Evolutionary conservation across 1,284 basidiomycete genomes (phyloP).

Genomic region (Cryptococcus floricola): DNA sequence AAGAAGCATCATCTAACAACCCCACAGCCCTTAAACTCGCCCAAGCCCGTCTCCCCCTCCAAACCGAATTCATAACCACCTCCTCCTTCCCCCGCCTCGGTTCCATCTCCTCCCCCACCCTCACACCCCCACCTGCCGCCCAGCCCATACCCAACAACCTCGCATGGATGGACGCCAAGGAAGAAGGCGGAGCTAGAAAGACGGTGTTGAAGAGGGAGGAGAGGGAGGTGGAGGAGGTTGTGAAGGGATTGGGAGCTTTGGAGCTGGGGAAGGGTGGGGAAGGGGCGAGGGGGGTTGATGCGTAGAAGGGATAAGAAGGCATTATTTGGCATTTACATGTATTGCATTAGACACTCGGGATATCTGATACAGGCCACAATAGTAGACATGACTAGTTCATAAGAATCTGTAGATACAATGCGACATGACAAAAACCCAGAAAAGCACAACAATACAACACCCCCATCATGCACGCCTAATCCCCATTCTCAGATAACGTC

Average conservation of each 20-base stretch:
- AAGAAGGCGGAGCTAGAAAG: constrained; percentile 22
- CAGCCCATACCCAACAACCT: constrained; percentile 21
- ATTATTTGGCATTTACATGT: not conserved
- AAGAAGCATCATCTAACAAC: not conserved
- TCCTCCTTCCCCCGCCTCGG: constrained; percentile 75
- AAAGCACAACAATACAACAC: not conserved
- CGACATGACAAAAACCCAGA: not conserved
- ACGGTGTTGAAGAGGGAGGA: constrained; percentile 60
- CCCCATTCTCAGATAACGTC: constrained; percentile 4
- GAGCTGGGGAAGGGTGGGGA: not conserved
- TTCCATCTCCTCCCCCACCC: constrained; percentile 29
- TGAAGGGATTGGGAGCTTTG: constrained; percentile 1
- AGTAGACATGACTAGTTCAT: no score
- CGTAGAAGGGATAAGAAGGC: not conserved
- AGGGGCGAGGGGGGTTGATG: constrained; percentile 9
- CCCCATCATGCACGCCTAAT: not conserved
- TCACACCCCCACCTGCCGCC: constrained; percentile 28
- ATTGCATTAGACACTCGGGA: not conserved
- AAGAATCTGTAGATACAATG: not conserved
- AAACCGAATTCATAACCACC: constrained; percentile 80
- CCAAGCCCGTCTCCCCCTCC: constrained; percentile 81
- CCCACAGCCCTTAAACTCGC: constrained; percentile 77
- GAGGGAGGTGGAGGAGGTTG: constrained; percentile 65
- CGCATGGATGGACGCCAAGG: constrained; percentile 22
- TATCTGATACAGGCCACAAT: no score